Percentiles rank a stretch among this genome's conserved stretches.
Conservation (phyloP, 257 asterid species). For the Osmanthus fragrans region DNA sequence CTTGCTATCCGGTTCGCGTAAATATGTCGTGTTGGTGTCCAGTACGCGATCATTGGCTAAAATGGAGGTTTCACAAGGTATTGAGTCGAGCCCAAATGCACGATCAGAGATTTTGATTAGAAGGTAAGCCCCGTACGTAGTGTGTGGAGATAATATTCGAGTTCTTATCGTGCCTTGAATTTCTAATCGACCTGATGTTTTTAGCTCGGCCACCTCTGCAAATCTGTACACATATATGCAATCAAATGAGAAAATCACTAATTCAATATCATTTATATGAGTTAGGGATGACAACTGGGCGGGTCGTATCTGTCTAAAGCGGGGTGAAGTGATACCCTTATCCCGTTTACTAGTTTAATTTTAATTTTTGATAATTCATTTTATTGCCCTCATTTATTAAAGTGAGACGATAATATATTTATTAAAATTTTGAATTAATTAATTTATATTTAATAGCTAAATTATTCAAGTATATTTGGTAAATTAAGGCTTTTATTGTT, state of each 20-base stretch:
- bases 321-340: too few species aligned
- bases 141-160: slow-evolving; percentile 26
- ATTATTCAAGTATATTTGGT: too few species aligned
- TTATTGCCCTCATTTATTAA: too few species aligned
- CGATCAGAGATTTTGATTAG: slow-evolving; percentile 21
- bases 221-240: slow-evolving; percentile 22
- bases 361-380: too few species aligned
- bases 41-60: background rate
- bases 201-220: slow-evolving; percentile 34
- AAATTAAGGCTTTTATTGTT: too few species aligned
- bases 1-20: slow-evolving; percentile 10
- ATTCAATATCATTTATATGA: background rate
- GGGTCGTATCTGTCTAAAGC: too few species aligned
- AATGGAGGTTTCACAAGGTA: slow-evolving; percentile 28
- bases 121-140: slow-evolving; percentile 38
- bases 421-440: too few species aligned
- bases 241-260: background rate
- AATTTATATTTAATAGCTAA: too few species aligned
- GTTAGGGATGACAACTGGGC: too few species aligned
- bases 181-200: slow-evolving; percentile 23
- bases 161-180: slow-evolving; percentile 36
- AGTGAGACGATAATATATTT: too few species aligned
- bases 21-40: slow-evolving; percentile 20
- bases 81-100: slow-evolving; percentile 35
- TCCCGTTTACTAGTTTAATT: too few species aligned